Conservation (phyloP, 108 stramenopile species). For the Cyclostephanos tholiformis region DNA sequence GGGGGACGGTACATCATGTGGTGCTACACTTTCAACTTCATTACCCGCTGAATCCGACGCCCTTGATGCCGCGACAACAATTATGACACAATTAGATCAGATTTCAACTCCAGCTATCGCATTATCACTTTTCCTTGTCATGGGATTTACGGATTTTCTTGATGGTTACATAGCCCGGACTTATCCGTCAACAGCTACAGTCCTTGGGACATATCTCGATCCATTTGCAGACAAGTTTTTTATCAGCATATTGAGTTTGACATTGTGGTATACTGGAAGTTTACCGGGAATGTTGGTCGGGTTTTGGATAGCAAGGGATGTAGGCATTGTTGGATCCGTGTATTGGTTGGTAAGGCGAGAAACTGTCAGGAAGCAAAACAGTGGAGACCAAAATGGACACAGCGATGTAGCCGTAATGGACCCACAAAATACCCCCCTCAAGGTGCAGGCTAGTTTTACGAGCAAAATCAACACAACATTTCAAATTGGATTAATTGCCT, state of each 20-base stretch:
- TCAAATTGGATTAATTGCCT: constrained; percentile 66
- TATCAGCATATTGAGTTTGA: constrained; percentile 43
- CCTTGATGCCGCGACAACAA: constrained; percentile 5
- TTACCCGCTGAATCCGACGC: constrained; percentile 7
- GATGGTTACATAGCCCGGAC: constrained; percentile 85
- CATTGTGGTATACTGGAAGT: constrained; percentile 63
- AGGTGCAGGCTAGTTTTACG: constrained; percentile 68
- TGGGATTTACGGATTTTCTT: constrained; percentile 72
- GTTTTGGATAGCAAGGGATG: constrained; percentile 71
- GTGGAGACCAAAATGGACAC: constrained; percentile 13
- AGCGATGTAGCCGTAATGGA: constrained; percentile 52
- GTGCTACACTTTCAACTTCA: constrained; percentile 7
- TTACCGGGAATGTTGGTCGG: constrained; percentile 68
- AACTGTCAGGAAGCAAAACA: constrained; percentile 24
- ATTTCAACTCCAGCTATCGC: constrained; percentile 32
- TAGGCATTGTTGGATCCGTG: constrained; percentile 46
- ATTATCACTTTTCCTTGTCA: constrained; percentile 44
- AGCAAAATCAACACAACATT: constrained; percentile 81
- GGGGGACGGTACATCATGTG: constrained; percentile 3
- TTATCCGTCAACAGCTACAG: constrained; percentile 59
- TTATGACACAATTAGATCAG: constrained; percentile 22
- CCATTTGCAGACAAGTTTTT: constrained; percentile 85
- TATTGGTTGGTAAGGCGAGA: constrained; percentile 43
- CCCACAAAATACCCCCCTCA: constrained; percentile 61
- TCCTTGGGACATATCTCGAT: constrained; percentile 84